phyloP scores from a whole-genome alignment of 2,329 filamentous ascomycete genomes.

The Calonectria naviculata region DNA sequence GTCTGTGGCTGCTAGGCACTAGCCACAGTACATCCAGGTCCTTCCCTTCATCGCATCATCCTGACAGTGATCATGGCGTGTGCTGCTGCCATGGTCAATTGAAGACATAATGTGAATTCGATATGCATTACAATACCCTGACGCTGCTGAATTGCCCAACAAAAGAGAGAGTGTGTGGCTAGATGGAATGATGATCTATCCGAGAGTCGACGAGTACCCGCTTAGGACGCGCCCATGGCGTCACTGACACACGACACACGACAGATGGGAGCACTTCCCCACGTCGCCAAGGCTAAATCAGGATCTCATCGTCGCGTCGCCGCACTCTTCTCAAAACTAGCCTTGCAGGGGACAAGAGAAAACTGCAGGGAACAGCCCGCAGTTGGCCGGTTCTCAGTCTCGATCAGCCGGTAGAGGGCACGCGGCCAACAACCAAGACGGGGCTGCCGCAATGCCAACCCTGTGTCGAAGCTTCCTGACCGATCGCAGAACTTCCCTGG shows the following conservation, averaged over 20 bases:
- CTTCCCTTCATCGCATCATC: background rate
- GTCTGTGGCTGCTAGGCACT: background rate
- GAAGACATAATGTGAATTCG: background rate
- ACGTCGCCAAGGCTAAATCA: conserved; percentile 7
- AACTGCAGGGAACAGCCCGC: background rate
- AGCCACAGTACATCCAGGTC: background rate
- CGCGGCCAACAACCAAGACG: background rate
- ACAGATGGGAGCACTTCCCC: conserved; percentile 11
- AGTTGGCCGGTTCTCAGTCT: conserved; percentile 2
- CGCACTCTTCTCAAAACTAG: background rate
- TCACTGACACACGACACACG: conserved; percentile 31
- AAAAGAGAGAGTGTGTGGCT: background rate
- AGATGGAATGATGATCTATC: conserved; percentile 14
- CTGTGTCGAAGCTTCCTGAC: background rate
- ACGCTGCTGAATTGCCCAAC: background rate
- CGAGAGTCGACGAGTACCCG: conserved; percentile 3
- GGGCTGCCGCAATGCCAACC: background rate
- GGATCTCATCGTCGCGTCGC: background rate
- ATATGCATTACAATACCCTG: background rate
- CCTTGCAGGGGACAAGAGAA: background rate
- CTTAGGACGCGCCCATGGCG: conserved; percentile 27
- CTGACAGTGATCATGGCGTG: conserved; percentile 1
- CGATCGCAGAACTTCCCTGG: conserved; percentile 1
- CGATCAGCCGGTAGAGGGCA: background rate
- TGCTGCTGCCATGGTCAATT: background rate